Base-by-base conservation (phyloP, 2,329 filamentous ascomycete genomes). In the Plectosphaerella sp. region DNA sequence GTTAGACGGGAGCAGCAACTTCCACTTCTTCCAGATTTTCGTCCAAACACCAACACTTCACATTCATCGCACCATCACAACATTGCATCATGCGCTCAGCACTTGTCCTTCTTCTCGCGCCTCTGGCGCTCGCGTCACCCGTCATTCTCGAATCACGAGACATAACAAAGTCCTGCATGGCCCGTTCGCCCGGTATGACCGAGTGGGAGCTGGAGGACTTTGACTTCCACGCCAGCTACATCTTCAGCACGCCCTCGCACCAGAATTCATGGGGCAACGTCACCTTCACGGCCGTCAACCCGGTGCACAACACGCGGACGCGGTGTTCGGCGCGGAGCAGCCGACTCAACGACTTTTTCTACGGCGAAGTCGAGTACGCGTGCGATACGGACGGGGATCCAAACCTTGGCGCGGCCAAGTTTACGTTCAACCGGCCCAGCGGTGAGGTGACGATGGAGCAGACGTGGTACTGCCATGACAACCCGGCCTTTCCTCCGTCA, bases 191-290 rank as follows among this genome's bases (percentile, higher is more conserved):
- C 25, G 49, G 54, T 22, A 45, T 63, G 47, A 46, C 33, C 8
- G 45, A 54, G 9, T 80, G 77, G 75, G 64, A 61, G 1, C 58
- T 79, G 43, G 57, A 66, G 45, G 60, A 66, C 61, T 77, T 82
- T 54, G 69, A 73, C 62, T 80, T 69, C 68, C 71, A 76, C 62
- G 71, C 72, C n/a, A 70, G 66, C 11, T 77, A 74, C 62, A 63
- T 67, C 61, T 80, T 78, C 68, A 69, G 68, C 15, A 80, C 75
- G 2, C 77, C 78, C 0, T 67, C 77, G 4, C 78, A 81, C 65
- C 75, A 79, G 56, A 75, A 73, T 61, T 71, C 71, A 2, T 70
- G 64, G 63, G 78, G 77, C 47, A 68, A 69, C 53, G 71, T 75
- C 55, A 68, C 66, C 61, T 81, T 81, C 67, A 75, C 72, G 55